phyloP scores from a whole-genome alignment of 331 rosid species.

The Telfairia occidentalis region DNA sequence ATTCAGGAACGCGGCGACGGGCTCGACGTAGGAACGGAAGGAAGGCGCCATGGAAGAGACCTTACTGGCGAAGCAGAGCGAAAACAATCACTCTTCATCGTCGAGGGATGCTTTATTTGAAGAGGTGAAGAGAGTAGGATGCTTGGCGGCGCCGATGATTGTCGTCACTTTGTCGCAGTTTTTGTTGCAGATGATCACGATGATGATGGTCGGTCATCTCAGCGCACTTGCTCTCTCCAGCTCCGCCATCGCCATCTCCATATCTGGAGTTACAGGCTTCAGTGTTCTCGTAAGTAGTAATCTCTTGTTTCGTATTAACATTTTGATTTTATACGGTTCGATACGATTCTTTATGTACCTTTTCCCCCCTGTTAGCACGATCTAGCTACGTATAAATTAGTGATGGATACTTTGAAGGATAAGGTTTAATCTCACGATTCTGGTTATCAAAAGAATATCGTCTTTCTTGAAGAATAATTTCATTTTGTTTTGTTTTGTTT shows the following conservation, averaged over 20 bases:
- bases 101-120: conserved; percentile 7
- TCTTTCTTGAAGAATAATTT: not conserved
- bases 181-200: conserved; percentile 38
- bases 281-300: conserved; percentile 39
- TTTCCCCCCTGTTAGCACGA: not conserved
- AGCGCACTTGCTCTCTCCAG: conserved; percentile 52
- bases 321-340: not conserved
- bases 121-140: conserved; percentile 35
- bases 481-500: not conserved
- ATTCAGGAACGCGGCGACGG: not conserved
- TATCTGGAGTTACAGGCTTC: conserved; percentile 46
- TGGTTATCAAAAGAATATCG: not conserved
- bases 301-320: not conserved
- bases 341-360: not conserved
- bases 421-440: not conserved
- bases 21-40: not conserved
- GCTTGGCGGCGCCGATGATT: conserved; percentile 45
- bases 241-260: conserved; percentile 41
- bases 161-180: conserved; percentile 32
- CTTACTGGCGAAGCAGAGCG: conserved; percentile 7
- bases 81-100: not conserved
- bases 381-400: not conserved
- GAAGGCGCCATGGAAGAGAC: conserved; percentile 16
- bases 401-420: not conserved
- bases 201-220: conserved; percentile 49